Percentiles rank a stretch among this genome's conserved stretches.
Evolutionary conservation across 2,329 filamentous ascomycete species (phyloP).

Genomic region (Nemania sp.): DNA sequence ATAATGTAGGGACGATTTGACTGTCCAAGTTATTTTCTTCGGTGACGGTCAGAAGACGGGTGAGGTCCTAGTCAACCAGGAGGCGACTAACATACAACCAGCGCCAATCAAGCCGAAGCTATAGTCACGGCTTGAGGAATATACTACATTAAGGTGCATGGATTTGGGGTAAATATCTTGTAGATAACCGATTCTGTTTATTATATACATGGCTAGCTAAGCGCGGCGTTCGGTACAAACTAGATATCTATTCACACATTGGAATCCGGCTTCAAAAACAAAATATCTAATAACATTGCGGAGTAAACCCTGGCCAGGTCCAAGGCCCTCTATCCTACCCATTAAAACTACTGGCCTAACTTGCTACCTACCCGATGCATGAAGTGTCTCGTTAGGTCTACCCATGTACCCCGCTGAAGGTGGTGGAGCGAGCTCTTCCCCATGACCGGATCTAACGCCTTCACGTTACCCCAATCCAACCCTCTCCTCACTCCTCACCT

Average conservation of each 20-base stretch:
- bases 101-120: slow-evolving; percentile 52
- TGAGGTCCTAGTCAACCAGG: slow-evolving; percentile 84
- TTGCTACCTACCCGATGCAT: background rate
- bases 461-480: slow-evolving; percentile 17
- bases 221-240: slow-evolving; percentile 34
- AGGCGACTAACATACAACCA: slow-evolving; percentile 76
- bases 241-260: background rate
- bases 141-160: background rate
- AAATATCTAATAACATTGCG: background rate
- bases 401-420: slow-evolving; percentile 17
- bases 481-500: slow-evolving; percentile 34
- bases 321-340: background rate
- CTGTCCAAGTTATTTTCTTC: slow-evolving; percentile 98
- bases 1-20: slow-evolving; percentile 84
- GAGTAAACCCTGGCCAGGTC: background rate
- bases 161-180: background rate
- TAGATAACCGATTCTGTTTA: slow-evolving; percentile 29
- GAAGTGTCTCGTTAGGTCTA: slow-evolving; percentile 7
- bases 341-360: background rate
- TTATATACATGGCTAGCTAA: slow-evolving; percentile 35
- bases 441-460: slow-evolving; percentile 2
- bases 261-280: background rate
- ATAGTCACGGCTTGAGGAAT: slow-evolving; percentile 25
- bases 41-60: slow-evolving; percentile 83
- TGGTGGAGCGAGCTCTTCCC: slow-evolving; percentile 31